These are phyloP conservation scores for Trichoderma guizhouense DNA, from an alignment of 2,329 filamentous ascomycete species.

Conservation along the genomic window DNA sequence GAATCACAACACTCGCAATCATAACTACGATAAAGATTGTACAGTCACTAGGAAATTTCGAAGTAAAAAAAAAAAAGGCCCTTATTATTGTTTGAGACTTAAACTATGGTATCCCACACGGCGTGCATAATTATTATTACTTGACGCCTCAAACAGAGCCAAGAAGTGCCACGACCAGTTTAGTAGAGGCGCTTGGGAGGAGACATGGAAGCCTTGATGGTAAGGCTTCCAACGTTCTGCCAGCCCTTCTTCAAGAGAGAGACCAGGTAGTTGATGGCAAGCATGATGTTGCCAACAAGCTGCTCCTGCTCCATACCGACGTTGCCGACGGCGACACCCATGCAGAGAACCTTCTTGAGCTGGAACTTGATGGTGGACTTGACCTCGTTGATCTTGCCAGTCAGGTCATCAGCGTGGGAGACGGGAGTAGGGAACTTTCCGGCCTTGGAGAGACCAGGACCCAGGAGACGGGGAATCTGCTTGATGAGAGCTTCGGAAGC, in stretches of 20 bases:
- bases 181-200: constrained; percentile 98
- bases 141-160: constrained; percentile 13
- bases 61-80: background rate
- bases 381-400: constrained; percentile 96
- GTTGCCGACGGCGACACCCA: constrained; percentile 99
- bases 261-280: constrained; percentile 99
- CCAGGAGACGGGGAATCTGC: constrained; percentile 99
- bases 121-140: background rate
- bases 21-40: background rate
- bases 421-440: constrained; percentile 99
- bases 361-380: constrained; percentile 99
- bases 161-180: constrained; percentile 29
- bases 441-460: constrained; percentile 97
- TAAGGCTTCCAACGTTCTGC: constrained; percentile 99
- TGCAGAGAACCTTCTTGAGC: constrained; percentile 99
- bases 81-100: constrained; percentile 14
- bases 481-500: constrained; percentile 97
- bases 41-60: background rate
- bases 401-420: constrained; percentile 92
- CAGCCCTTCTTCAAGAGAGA: constrained; percentile 99
- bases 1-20: background rate
- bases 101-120: constrained; percentile 11
- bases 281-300: constrained; percentile 97
- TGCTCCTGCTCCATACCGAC: constrained; percentile 96
- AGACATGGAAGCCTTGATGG: constrained; percentile 99